Percentiles rank a stretch among this genome's conserved stretches.
phyloP scores from a whole-genome alignment of 2,329 filamentous ascomycete species.

The Alternaria brassicicola region DNA sequence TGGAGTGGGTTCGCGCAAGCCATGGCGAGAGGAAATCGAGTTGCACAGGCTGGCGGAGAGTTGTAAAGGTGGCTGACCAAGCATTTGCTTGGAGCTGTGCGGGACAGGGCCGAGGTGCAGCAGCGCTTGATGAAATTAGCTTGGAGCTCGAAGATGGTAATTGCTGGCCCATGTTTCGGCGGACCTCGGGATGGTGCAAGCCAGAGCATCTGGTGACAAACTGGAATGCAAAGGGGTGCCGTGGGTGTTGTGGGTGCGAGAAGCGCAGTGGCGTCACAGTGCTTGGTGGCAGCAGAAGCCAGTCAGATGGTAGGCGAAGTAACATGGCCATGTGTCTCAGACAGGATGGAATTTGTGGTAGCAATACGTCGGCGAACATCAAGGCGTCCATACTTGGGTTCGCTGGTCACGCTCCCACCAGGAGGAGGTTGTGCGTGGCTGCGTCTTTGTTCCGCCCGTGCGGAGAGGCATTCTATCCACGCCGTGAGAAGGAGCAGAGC shows the following conservation, averaged over 20 bases:
- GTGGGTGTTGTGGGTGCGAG: not conserved
- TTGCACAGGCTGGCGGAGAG: not conserved
- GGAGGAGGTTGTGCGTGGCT: too few species aligned
- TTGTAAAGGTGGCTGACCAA: not conserved
- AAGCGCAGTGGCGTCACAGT: slow-evolving; percentile 14
- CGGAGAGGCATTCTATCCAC: too few species aligned
- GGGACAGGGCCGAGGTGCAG: slow-evolving; percentile 2
- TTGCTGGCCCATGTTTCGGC: slow-evolving; percentile 1
- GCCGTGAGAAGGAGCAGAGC: too few species aligned
- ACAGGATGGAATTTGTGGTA: not conserved
- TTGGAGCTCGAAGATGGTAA: slow-evolving; percentile 3
- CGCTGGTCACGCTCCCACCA: not conserved
- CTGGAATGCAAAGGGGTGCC: not conserved
- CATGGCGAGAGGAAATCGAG: not conserved
- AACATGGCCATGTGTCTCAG: not conserved
- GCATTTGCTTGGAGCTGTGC: not conserved
- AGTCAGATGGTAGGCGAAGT: not conserved
- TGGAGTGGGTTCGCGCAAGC: not conserved
- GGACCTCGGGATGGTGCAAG: not conserved
- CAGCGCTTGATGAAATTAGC: slow-evolving; percentile 1
- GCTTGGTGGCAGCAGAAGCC: not conserved
- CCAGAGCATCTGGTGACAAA: not conserved
- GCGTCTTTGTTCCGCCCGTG: too few species aligned
- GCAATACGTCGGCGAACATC: not conserved
- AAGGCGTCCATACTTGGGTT: not conserved